A percentile compares a stretch with the other conserved stretches of the same genome.
Evolutionary conservation across 257 asterid species (phyloP).

Genomic region (Jacaranda mimosifolia): DNA sequence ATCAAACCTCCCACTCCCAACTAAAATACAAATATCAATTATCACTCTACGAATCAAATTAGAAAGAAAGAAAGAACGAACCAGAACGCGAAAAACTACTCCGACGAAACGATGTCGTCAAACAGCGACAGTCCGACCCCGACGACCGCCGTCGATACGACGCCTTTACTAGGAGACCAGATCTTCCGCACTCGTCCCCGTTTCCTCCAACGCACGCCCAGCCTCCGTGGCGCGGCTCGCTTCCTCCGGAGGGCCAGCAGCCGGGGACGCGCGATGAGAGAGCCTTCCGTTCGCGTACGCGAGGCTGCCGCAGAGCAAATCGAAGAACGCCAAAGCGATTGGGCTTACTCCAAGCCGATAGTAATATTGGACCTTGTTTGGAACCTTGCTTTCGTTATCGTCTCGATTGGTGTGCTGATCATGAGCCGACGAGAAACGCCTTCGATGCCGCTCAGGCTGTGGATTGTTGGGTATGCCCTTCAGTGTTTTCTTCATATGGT

Average conservation of each 20-base stretch:
- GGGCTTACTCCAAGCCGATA: constrained; percentile 79
- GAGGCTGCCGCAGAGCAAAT: constrained; percentile 72
- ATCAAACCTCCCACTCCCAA: neutral
- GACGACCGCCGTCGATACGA: constrained; percentile 40
- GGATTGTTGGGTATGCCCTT: constrained; percentile 67
- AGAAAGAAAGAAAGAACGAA: constrained; percentile 5
- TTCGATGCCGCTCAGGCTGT: constrained; percentile 65
- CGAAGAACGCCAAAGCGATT: constrained; percentile 68
- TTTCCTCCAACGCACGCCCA: constrained; percentile 59
- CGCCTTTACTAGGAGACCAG: constrained; percentile 60
- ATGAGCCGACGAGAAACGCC: constrained; percentile 57
- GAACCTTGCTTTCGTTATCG: constrained; percentile 66
- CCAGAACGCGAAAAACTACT: constrained; percentile 18
- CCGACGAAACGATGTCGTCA: constrained; percentile 52
- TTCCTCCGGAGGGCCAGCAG: constrained; percentile 71
- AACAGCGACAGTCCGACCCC: constrained; percentile 38
- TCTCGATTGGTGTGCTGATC: constrained; percentile 57
- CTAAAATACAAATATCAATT: neutral
- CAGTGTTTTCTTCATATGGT: constrained; percentile 72
- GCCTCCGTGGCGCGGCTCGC: constrained; percentile 70
- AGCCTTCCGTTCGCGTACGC: constrained; percentile 69
- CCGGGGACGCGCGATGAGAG: constrained; percentile 71
- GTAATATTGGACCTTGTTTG: constrained; percentile 66
- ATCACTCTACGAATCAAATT: constrained; percentile 16
- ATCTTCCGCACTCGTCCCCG: constrained; percentile 42